Evolutionary conservation across 164 flowering plant species (phyloP).

Genomic region (Cinnamomum chago): DNA sequence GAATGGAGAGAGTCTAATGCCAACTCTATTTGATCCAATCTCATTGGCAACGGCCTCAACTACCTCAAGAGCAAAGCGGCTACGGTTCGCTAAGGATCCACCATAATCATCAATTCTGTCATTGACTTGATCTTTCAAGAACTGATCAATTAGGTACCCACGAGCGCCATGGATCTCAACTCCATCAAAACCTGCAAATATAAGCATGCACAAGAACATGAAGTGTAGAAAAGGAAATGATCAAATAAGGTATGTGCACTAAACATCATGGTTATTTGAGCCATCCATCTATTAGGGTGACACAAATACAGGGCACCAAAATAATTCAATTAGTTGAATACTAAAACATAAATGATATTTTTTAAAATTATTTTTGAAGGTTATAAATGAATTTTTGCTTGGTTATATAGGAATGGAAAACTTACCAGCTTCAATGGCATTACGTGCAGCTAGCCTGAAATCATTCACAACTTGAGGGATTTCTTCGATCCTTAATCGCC

Average conservation of each 20-base stretch:
- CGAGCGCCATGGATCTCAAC: slow-evolving; percentile 51
- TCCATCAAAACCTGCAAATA: slow-evolving; percentile 44
- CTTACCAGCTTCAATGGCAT: slow-evolving; percentile 23
- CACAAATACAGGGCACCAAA: too few relatives aligned
- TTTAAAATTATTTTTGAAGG: too few relatives aligned
- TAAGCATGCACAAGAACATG: neutral
- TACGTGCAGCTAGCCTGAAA: slow-evolving; percentile 28
- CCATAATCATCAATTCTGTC: neutral
- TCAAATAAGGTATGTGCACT: neutral
- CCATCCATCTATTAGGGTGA: too few relatives aligned
- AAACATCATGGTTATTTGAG: neutral
- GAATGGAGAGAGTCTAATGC: slow-evolving; percentile 11
- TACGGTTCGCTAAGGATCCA: slow-evolving; percentile 7
- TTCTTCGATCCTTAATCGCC: slow-evolving; percentile 22
- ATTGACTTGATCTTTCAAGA: slow-evolving; percentile 34
- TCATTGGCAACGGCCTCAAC: slow-evolving; percentile 4
- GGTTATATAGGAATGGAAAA: neutral
- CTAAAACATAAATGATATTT: neutral
- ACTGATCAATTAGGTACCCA: slow-evolving; percentile 38
- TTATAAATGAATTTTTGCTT: too few relatives aligned
- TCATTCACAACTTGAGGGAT: slow-evolving; percentile 24
- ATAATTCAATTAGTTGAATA: too few relatives aligned
- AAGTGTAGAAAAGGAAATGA: neutral
- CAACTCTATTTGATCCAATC: slow-evolving; percentile 12
- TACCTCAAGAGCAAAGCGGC: slow-evolving; percentile 10